phyloP scores from a whole-genome alignment of 2,329 filamentous ascomycete species.

The Botrytis fragariae region DNA sequence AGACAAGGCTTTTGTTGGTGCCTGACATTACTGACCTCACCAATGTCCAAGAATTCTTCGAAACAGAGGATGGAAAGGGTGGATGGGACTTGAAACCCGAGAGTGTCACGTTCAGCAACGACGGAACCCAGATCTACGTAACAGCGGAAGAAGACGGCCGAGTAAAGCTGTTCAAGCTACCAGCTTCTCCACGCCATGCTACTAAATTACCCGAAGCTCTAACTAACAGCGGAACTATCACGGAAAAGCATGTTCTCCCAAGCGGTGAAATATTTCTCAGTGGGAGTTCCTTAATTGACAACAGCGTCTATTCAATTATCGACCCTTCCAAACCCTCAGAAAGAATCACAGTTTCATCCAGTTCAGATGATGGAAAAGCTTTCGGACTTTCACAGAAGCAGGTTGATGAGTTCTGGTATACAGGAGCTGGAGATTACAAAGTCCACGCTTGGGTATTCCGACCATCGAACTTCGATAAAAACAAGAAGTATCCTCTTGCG shows the following conservation, averaged over 20 bases:
- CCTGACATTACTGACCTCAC: constrained; percentile 57
- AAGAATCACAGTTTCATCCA: constrained; percentile 56
- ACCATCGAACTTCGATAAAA: constrained; percentile 63
- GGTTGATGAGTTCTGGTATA: constrained; percentile 67
- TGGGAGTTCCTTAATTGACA: constrained; percentile 69
- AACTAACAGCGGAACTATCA: constrained; percentile 53
- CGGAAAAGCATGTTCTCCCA: constrained; percentile 51
- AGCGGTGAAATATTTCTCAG: constrained; percentile 59
- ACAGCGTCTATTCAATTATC: constrained; percentile 61
- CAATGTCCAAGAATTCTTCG: constrained; percentile 61
- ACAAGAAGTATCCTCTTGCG: constrained; percentile 74
- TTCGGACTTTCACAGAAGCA: constrained; percentile 65
- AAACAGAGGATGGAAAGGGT: constrained; percentile 60
- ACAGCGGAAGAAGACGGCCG: constrained; percentile 69
- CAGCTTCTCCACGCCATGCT: constrained; percentile 52
- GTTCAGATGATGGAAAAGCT: constrained; percentile 61
- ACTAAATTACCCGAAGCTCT: constrained; percentile 50
- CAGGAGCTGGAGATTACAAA: constrained; percentile 59
- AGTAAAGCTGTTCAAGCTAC: constrained; percentile 59
- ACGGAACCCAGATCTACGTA: constrained; percentile 66
- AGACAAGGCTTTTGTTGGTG: constrained; percentile 64
- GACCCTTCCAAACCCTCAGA: constrained; percentile 43
- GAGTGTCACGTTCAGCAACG: constrained; percentile 54
- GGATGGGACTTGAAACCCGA: constrained; percentile 60
- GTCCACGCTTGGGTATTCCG: constrained; percentile 65